phyloP scores from a whole-genome alignment of 257 asterid genomes.

The Lycium ferocissimum region DNA sequence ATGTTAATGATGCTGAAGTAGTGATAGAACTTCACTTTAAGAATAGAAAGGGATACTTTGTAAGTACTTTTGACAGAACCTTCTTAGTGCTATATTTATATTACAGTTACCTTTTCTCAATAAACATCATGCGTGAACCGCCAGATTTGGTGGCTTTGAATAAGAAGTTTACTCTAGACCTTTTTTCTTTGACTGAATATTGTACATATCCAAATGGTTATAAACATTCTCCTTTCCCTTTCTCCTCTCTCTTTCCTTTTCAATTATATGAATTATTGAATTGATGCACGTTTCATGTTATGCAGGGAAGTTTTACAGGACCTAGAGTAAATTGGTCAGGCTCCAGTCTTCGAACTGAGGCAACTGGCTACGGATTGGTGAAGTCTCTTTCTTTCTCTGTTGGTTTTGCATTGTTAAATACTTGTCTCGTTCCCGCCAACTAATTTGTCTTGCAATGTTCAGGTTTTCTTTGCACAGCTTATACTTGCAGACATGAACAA shows the following conservation, averaged over 20 bases:
- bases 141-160: slow-evolving; percentile 20
- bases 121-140: slow-evolving; percentile 7
- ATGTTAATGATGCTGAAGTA: slow-evolving; percentile 1
- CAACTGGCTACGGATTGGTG: slow-evolving; percentile 99
- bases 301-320: slow-evolving; percentile 98
- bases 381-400: slow-evolving; percentile 21
- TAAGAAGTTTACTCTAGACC: slow-evolving; percentile 19
- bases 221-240: not conserved
- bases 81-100: slow-evolving; percentile 11
- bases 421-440: slow-evolving; percentile 29
- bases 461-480: slow-evolving; percentile 97
- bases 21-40: not conserved
- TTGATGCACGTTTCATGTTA: slow-evolving; percentile 2
- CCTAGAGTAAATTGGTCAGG: slow-evolving; percentile 98
- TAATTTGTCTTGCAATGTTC: slow-evolving; percentile 42
- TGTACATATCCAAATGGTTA: not conserved
- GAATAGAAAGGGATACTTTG: not conserved
- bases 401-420: slow-evolving; percentile 18
- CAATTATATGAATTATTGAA: not conserved
- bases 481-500: slow-evolving; percentile 98
- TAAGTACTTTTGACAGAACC: not conserved
- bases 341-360: slow-evolving; percentile 97
- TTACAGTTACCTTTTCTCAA: not conserved
- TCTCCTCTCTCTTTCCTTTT: slow-evolving; percentile 12
- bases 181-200: slow-evolving; percentile 12